Evolutionary conservation across 1,284 basidiomycete species (phyloP).

Genomic region (Coriolopsis trogii): DNA sequence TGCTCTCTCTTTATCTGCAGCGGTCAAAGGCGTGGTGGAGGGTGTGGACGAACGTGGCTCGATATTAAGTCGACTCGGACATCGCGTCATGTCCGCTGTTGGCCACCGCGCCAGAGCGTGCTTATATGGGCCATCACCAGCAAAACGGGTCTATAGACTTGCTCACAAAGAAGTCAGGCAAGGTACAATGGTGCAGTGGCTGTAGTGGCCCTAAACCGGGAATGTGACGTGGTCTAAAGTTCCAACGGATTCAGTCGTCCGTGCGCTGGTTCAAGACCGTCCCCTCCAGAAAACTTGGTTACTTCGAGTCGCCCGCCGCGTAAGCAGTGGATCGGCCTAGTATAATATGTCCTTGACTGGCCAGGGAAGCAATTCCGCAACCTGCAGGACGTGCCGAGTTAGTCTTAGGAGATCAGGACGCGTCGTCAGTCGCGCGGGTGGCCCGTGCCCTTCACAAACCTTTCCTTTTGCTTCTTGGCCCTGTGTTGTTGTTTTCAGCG

Average conservation of each 20-base stretch:
- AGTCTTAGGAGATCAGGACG: slow-evolving; percentile 86
- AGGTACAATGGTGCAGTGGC: slow-evolving; percentile 62
- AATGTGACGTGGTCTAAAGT: slow-evolving; percentile 68
- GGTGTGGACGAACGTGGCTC: slow-evolving; percentile 9
- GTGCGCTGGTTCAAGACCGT: slow-evolving; percentile 89
- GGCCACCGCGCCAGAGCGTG: not conserved
- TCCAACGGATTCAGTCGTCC: slow-evolving; percentile 60
- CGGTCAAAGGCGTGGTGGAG: not conserved
- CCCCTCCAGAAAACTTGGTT: slow-evolving; percentile 92
- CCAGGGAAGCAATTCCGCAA: slow-evolving; percentile 92
- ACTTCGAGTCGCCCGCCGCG: slow-evolving; percentile 58
- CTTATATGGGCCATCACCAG: not conserved
- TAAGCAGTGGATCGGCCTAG: slow-evolving; percentile 66
- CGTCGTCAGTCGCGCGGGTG: slow-evolving; percentile 78
- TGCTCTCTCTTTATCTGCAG: not conserved
- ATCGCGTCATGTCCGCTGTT: not conserved
- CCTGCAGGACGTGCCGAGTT: slow-evolving; percentile 81
- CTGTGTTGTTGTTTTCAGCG: no score
- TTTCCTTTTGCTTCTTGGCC: slow-evolving; percentile 53
- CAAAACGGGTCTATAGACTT: not conserved
- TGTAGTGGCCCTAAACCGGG: slow-evolving; percentile 79
- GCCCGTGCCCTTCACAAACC: slow-evolving; percentile 76
- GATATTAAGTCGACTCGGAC: no score
- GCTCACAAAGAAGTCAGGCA: slow-evolving; percentile 1
- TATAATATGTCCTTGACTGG: slow-evolving; percentile 80